phyloP scores from a whole-genome alignment of 2,329 filamentous ascomycete genomes.

The Botrytis porri region DNA sequence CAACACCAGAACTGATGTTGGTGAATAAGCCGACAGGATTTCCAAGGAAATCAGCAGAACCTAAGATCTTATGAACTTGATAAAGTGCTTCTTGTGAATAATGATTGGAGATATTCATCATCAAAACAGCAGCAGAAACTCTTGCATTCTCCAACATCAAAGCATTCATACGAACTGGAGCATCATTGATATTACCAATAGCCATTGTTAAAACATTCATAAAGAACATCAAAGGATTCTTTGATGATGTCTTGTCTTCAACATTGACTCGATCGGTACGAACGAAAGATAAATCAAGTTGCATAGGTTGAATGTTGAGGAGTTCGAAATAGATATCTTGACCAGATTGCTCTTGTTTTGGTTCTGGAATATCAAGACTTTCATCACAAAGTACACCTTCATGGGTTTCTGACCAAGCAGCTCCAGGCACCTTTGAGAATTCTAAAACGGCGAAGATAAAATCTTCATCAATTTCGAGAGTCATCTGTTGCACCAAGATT shows the following conservation, averaged over 20 bases:
- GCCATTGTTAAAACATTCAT: slow-evolving; percentile 99
- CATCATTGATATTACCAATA: slow-evolving; percentile 98
- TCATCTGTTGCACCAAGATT: slow-evolving; percentile 93
- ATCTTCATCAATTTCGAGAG: slow-evolving; percentile 93
- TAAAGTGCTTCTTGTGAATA: slow-evolving; percentile 96
- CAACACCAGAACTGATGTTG: slow-evolving; percentile 94
- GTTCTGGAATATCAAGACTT: slow-evolving; percentile 86
- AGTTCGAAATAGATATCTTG: slow-evolving; percentile 98
- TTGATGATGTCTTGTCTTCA: slow-evolving; percentile 86
- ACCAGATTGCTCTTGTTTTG: slow-evolving; percentile 75
- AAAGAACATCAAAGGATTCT: slow-evolving; percentile 97
- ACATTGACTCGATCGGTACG: slow-evolving; percentile 94
- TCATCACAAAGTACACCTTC: slow-evolving; percentile 87
- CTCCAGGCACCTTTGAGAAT: slow-evolving; percentile 88
- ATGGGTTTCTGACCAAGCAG: slow-evolving; percentile 75
- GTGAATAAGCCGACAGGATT: slow-evolving; percentile 98
- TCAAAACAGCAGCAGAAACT: slow-evolving; percentile 78
- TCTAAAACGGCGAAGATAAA: slow-evolving; percentile 96
- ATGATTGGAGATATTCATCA: slow-evolving; percentile 85
- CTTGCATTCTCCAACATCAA: slow-evolving; percentile 93
- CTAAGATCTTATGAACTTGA: slow-evolving; percentile 95
- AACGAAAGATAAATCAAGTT: slow-evolving; percentile 94
- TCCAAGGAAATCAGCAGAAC: slow-evolving; percentile 94
- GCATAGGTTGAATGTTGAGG: slow-evolving; percentile 96
- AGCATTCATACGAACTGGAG: slow-evolving; percentile 88